Base-by-base conservation (phyloP, 306 rosid species). In the Lagenaria siceraria region DNA sequence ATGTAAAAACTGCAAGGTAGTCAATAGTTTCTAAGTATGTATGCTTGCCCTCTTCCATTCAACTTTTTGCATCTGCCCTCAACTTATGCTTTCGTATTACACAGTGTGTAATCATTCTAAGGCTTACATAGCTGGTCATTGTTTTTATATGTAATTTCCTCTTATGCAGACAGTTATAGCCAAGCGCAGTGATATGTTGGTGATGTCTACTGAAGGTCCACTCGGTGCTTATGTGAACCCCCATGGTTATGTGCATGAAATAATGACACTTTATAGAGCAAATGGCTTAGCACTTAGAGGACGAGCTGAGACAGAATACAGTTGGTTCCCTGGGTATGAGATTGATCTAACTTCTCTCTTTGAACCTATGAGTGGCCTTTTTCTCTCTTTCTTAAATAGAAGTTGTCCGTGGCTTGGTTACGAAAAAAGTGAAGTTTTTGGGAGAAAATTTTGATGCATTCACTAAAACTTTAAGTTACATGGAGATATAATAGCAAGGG, bases 311-410 rank as follows among this genome's bases (percentile, higher is more conserved):
- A 84, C 86, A 59, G 90, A 88, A 77, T 92, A 88, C 84, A 95
- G 97, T 82, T 95, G 99, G 99, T 92, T 95, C 88, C 99, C 99
- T 77, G 99, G 99, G 99, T 95, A 87, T 78, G 97, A 31, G 0
- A 40, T 54, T 21, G 6, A 75, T 24, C 64, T 21, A 10, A 8
- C 40, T 42, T 43, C 62, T 18, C 10, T 61, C 68, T 62, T 53
- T 61, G 58, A 74, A 19, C 43, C 46, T 29, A 27, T 51, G 46
- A 3, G 13, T 48, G 19, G 21, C 33, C 35, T 46, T 66, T 42
- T 70, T 3, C 36, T 13, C 22, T 24, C 54, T 22, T 46, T 70
- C 36, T 42, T 70, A 46, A 2, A 70, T 43, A 46, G 14, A 70
- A 70, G 38, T 71, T 48, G 59, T 4, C 3, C 21, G 13, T 25